Evolutionary conservation across 208 protist genomes (phyloP).

Genomic region (Trichomonas vaginalis): DNA sequence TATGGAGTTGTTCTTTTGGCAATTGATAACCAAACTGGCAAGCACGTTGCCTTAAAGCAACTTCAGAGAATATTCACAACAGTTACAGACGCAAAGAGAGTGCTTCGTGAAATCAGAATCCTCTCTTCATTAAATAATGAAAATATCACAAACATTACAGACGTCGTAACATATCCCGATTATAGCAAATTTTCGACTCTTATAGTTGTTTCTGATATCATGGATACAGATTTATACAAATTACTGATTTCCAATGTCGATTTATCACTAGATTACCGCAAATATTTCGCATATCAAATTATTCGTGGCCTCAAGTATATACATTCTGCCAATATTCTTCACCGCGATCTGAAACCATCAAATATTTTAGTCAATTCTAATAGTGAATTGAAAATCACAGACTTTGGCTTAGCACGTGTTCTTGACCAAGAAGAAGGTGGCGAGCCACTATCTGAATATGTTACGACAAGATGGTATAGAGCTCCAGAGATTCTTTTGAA

Average conservation of each 20-base stretch:
- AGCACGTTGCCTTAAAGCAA: slow-evolving; percentile 20
- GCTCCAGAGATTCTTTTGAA: slow-evolving; percentile 47
- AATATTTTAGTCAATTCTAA: neutral
- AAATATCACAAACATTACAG: slow-evolving; percentile 18
- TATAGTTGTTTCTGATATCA: slow-evolving; percentile 81
- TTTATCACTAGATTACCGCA: slow-evolving; percentile 66
- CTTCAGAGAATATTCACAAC: neutral
- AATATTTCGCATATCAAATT: slow-evolving; percentile 72
- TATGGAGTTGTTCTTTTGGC: slow-evolving; percentile 17
- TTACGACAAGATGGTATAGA: slow-evolving; percentile 51
- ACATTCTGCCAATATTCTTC: slow-evolving; percentile 18
- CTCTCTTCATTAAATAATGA: neutral
- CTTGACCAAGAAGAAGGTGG: neutral
- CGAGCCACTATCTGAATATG: slow-evolving; percentile 31
- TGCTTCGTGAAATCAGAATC: slow-evolving; percentile 22
- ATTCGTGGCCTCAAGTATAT: slow-evolving; percentile 26
- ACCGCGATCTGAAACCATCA: neutral
- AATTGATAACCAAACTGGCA: neutral
- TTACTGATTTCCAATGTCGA: slow-evolving; percentile 65
- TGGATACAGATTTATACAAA: slow-evolving; percentile 80
- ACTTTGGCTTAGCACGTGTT: neutral
- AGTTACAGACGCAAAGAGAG: slow-evolving; percentile 6
- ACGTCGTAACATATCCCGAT: neutral
- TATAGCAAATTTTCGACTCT: slow-evolving; percentile 58
- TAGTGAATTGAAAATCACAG: neutral